A percentile compares a stretch with the other conserved stretches of the same genome.
These are phyloP conservation scores for Podila epigama DNA, from an alignment of 192 early-diverging fungal species.

Conservation along the genomic window DNA sequence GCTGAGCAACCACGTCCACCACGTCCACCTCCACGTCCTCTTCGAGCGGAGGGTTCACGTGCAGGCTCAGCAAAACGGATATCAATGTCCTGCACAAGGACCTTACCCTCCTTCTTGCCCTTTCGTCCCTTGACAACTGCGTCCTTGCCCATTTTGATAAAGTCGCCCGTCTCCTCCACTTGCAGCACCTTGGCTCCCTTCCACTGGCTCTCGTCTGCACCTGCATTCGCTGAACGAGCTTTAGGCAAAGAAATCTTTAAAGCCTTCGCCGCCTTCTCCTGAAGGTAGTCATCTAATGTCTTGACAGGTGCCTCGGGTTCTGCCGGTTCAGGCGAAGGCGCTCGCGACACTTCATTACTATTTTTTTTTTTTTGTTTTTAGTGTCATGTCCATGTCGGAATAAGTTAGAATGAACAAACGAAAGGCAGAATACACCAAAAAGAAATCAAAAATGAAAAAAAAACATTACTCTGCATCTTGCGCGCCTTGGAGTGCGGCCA, in stretches of 20 bases:
- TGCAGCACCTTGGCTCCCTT: conserved; percentile 77
- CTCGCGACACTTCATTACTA: conserved; percentile 45
- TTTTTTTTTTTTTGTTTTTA: background rate
- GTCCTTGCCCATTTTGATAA: conserved; percentile 75
- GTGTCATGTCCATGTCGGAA: conserved; percentile 16
- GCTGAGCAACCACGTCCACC: conserved; percentile 48
- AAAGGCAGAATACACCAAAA: background rate
- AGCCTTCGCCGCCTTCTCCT: conserved; percentile 72
- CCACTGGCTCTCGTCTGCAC: conserved; percentile 82
- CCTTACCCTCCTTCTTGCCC: conserved; percentile 67
- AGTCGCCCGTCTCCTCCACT: conserved; percentile 78
- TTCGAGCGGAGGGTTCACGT: conserved; percentile 73
- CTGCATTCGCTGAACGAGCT: conserved; percentile 89
- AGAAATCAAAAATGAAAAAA: background rate
- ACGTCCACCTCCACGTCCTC: conserved; percentile 53
- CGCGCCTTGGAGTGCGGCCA: conserved; percentile 58
- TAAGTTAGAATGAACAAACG: too few relatives aligned
- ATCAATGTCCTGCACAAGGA: conserved; percentile 78
- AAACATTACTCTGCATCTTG: conserved; percentile 59
- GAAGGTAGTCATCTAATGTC: conserved; percentile 89
- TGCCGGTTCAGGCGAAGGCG: conserved; percentile 53
- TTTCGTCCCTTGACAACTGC: conserved; percentile 38
- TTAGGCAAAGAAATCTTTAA: conserved; percentile 63
- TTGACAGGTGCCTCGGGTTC: conserved; percentile 84
- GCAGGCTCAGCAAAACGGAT: conserved; percentile 81